Base-by-base conservation (phyloP, 1,139 yeast species). In the Geotrichum aggregatum region DNA sequence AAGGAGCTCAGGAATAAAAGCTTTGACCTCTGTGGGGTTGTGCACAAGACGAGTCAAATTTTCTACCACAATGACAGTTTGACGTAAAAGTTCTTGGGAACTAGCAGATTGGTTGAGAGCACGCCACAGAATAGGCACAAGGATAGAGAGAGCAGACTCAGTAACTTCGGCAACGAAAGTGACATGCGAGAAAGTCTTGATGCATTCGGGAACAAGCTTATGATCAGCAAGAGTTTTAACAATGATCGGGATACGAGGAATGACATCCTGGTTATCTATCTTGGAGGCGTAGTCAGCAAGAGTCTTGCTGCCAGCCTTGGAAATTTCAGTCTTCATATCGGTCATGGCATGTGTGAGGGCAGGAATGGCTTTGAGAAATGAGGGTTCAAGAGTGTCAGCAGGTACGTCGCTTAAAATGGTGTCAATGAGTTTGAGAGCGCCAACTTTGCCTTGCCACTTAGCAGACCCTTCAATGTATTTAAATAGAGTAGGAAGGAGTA, bases 161-260 rank as follows among this genome's bases (percentile, higher is more conserved):
- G 98, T 92, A 58, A 92, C 98, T 74, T 92, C 98, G 47, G 98
- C 96, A 49, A 92, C 98, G 69, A 92, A 92, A 0, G 98, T 92
- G 52, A 92, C 98, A 46, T 95, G 87, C 1, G 96, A 85, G 58
- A 92, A 78, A 49, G 91, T 82, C 71, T 86, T 87, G 70, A 92
- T 87, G 71, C 96, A 89, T 56, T 82, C 85, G 54, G 96, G 86
- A 49, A 91, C 95, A 66, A 85, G 86, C 60, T 77, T 77, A 44
- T 98, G 98, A 66, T 92, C 87, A 48, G 95, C 88, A 68, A 92
- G 78, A 49, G 98, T 92, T 58, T 84, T 86, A 48, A 87, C 86
- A 66, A 92, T 88, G 57, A 88, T 73, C 59, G 88, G 92, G 66
- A 81, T 84, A 68, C 95, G 86, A 62, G 92, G 89, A 54, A 83